These are phyloP conservation scores for Aspergillus proliferans DNA, from an alignment of 2,329 filamentous ascomycete genomes.

Conservation along the genomic window DNA sequence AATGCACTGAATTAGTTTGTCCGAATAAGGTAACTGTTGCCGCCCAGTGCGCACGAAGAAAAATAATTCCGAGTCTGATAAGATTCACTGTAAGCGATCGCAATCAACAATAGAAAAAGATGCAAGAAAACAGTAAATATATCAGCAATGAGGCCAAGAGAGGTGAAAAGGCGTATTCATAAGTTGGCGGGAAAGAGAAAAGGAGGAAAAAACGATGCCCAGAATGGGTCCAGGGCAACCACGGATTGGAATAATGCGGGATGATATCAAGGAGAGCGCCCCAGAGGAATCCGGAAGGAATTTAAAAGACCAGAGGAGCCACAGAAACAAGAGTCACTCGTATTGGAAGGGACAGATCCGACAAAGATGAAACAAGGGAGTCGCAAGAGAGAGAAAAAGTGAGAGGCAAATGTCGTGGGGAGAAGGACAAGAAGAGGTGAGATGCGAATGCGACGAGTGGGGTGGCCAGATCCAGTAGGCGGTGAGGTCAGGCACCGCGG, in stretches of 20 bases:
- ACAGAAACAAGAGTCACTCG: background rate
- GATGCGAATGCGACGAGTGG: background rate
- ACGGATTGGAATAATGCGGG: conserved; percentile 1
- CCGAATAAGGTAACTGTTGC: conserved; percentile 2
- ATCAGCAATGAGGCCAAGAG: background rate
- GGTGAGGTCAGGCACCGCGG: background rate
- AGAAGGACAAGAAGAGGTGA: background rate
- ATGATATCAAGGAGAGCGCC: background rate
- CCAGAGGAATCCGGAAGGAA: background rate
- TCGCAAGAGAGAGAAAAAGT: background rate
- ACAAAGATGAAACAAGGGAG: background rate
- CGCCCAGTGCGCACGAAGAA: conserved; percentile 9
- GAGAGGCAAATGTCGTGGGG: background rate
- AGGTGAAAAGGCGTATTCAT: conserved; percentile 13
- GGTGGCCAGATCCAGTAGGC: background rate
- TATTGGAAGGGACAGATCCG: background rate
- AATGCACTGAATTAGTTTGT: background rate
- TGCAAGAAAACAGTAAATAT: background rate
- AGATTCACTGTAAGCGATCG: conserved; percentile 10
- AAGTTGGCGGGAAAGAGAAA: conserved; percentile 4
- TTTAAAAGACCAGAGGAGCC: background rate
- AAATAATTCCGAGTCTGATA: conserved; percentile 9
- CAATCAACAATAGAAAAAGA: background rate
- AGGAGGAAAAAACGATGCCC: background rate
- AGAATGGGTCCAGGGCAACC: background rate